phyloP scores from a whole-genome alignment of 228 moss, liverwort and hornwort species.

The Sphagnum fallax region DNA sequence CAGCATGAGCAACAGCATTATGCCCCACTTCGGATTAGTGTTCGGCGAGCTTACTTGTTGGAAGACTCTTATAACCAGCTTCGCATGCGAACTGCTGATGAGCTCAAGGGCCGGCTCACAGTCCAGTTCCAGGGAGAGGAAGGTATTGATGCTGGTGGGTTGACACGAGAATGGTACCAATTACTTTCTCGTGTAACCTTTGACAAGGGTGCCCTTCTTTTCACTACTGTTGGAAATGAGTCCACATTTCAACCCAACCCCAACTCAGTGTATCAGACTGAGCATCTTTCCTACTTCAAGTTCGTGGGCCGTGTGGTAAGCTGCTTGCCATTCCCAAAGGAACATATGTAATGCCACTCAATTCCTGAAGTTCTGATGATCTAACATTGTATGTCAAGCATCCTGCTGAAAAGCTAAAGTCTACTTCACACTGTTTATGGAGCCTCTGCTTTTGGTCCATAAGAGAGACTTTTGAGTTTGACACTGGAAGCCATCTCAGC shows the following conservation, averaged over 20 bases:
- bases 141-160: slow-evolving; percentile 97
- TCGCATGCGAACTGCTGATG: slow-evolving; percentile 94
- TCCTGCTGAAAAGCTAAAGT: too few relatives aligned
- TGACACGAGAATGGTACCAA: slow-evolving; percentile 98
- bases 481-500: too few relatives aligned
- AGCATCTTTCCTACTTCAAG: slow-evolving; percentile 94
- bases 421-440: too few relatives aligned
- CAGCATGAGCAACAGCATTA: slow-evolving; percentile 99
- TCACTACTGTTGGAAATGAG: slow-evolving; percentile 92
- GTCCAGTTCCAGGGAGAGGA: slow-evolving; percentile 97
- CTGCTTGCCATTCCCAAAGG: neutral
- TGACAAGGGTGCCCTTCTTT: slow-evolving; percentile 90
- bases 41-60: slow-evolving; percentile 80
- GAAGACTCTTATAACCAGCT: slow-evolving; percentile 97
- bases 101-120: slow-evolving; percentile 88
- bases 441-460: too few relatives aligned
- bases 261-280: slow-evolving; percentile 89
- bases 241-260: slow-evolving; percentile 93
- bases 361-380: neutral
- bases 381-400: too few relatives aligned
- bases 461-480: too few relatives aligned
- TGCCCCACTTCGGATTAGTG: slow-evolving; percentile 80
- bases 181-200: slow-evolving; percentile 83
- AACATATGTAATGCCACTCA: neutral
- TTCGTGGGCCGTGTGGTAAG: slow-evolving; percentile 98